Evolutionary conservation across 2,329 filamentous ascomycete genomes (phyloP).

Genomic region (Apiospora phragmitis): DNA sequence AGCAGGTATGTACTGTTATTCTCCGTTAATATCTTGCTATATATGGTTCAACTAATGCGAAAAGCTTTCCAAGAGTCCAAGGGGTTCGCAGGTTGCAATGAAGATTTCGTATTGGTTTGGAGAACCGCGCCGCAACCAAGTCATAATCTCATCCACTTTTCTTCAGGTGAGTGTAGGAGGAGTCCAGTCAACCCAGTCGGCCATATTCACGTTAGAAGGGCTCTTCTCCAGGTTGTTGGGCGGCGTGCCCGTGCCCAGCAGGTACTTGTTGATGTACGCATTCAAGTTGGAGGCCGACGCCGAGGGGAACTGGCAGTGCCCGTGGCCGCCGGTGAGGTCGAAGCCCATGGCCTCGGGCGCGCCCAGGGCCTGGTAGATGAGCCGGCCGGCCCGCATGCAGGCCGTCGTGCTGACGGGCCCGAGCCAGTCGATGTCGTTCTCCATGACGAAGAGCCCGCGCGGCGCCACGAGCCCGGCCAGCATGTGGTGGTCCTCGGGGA

Average conservation of each 20-base stretch:
- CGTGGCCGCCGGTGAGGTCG: constrained; percentile 53
- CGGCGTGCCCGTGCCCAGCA: constrained; percentile 38
- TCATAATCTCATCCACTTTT: background rate
- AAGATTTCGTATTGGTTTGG: too few relatives aligned
- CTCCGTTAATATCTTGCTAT: background rate
- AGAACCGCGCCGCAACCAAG: too few relatives aligned
- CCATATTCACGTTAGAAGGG: constrained; percentile 38
- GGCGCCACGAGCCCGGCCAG: constrained; percentile 57
- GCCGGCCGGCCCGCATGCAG: constrained; percentile 56
- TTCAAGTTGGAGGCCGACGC: constrained; percentile 52
- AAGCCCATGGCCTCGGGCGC: constrained; percentile 58
- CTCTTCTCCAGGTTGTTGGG: constrained; percentile 39
- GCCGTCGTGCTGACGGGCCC: constrained; percentile 56
- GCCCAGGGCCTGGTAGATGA: constrained; percentile 55
- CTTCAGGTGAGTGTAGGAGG: constrained; percentile 32
- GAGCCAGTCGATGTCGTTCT: constrained; percentile 62
- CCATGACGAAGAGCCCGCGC: constrained; percentile 54
- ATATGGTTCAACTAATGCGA: background rate
- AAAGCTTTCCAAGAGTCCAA: background rate
- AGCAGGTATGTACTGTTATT: background rate
- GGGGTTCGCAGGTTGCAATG: too few relatives aligned
- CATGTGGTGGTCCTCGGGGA: constrained; percentile 60
- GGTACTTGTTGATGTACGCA: constrained; percentile 56
- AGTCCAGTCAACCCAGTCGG: constrained; percentile 43
- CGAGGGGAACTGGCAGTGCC: constrained; percentile 57